phyloP scores from a whole-genome alignment of 2,329 filamentous ascomycete species.

The Penicillium sp. region DNA sequence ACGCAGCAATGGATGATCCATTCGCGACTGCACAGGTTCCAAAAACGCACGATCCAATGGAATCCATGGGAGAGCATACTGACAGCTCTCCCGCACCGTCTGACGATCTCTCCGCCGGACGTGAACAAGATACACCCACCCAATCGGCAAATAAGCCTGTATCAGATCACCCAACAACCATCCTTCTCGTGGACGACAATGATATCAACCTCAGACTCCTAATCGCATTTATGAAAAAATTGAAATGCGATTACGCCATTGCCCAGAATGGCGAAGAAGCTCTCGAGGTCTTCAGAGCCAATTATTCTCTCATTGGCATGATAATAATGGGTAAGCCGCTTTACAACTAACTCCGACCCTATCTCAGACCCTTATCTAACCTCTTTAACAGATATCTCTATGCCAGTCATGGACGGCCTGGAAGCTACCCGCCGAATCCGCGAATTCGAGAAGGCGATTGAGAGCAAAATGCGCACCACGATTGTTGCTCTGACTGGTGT shows the following conservation, averaged over 20 bases:
- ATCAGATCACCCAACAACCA: not conserved
- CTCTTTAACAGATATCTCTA: slow-evolving; percentile 33
- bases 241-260: slow-evolving; percentile 27
- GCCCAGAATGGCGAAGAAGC: slow-evolving; percentile 37
- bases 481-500: slow-evolving; percentile 31
- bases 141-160: too few relatives aligned
- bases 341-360: not conserved
- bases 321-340: slow-evolving; percentile 19
- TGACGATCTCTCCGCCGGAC: not conserved
- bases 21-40: too few relatives aligned
- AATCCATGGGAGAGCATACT: not conserved
- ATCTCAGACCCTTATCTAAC: slow-evolving; percentile 20
- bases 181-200: slow-evolving; percentile 40
- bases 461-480: slow-evolving; percentile 5
- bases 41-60: not conserved
- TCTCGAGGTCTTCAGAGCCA: slow-evolving; percentile 25
- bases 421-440: slow-evolving; percentile 30
- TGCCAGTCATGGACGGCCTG: slow-evolving; percentile 38
- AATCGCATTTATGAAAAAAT: slow-evolving; percentile 30
- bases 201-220: slow-evolving; percentile 34
- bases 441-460: slow-evolving; percentile 19
- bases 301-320: slow-evolving; percentile 1
- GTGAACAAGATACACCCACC: not conserved
- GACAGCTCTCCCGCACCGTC: not conserved
- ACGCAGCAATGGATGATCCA: not conserved